Evolutionary conservation across 345 rosid species (phyloP).

Genomic region (Populus deltoides): DNA sequence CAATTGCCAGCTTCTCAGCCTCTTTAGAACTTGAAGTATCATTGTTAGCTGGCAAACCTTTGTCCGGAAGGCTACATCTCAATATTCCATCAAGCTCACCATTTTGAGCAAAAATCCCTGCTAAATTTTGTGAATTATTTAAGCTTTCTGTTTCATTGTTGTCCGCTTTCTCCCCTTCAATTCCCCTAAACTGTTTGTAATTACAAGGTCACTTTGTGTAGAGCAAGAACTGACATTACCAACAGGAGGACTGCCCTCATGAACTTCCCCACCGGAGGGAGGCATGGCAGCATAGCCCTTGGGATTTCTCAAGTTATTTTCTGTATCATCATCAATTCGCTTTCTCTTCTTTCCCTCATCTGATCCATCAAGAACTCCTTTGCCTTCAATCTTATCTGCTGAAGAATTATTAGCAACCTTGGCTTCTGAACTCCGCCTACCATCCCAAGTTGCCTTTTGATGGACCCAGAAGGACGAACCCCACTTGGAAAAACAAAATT

Average conservation of each 20-base stretch:
- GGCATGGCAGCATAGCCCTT: constrained; percentile 34
- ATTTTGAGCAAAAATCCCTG: constrained; percentile 23
- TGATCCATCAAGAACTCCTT: constrained; percentile 53
- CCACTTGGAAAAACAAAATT: constrained; percentile 86
- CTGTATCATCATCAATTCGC: constrained; percentile 46
- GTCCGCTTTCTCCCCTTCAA: constrained; percentile 31
- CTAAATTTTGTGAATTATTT: constrained; percentile 4
- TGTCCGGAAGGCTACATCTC: constrained; percentile 14
- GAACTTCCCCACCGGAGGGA: constrained; percentile 37
- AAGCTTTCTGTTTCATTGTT: constrained; percentile 13
- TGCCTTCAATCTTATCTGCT: constrained; percentile 52
- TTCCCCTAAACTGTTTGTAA: constrained; percentile 22
- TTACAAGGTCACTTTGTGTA: constrained; percentile 22
- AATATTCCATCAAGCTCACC: constrained; percentile 25
- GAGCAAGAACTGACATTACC: constrained; percentile 42
- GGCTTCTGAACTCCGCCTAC: constrained; percentile 47
- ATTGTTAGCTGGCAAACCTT: constrained; percentile 22
- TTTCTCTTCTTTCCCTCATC: constrained; percentile 64
- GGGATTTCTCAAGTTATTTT: constrained; percentile 29
- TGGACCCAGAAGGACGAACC: constrained; percentile 63
- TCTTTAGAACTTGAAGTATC: constrained; percentile 43
- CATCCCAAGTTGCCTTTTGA: constrained; percentile 72
- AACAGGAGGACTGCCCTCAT: constrained; percentile 45
- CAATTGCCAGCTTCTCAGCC: constrained; percentile 63
- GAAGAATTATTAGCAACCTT: constrained; percentile 36